Evolutionary conservation across 495 filamentous ascomycete species (phyloP), one percentile per base, ranked within the genome.

Genomic region (Mytilinidion resinicola): DNA sequence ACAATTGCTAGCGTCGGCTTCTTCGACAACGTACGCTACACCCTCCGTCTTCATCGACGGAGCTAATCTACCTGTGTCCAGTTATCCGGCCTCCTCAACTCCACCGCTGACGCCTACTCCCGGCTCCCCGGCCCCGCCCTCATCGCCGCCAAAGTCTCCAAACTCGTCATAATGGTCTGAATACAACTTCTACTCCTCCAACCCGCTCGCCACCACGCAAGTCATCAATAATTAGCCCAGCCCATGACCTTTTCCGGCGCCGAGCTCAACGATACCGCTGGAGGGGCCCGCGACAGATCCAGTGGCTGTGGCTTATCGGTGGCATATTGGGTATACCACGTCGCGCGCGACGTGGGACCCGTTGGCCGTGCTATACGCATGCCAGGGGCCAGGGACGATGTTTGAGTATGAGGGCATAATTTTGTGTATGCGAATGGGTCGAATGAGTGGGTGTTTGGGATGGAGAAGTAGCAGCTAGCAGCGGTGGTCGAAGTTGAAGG

Each of bases 81-180:
- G 25, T 66, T 78, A 0, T 76, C 76, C 0, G 67, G 51, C 0
- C 67, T 78, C 0, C 56, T 78, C 4, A 66, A 72, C 35, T 78
- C 76, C 6, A 62, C 66, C 0, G 56, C 66, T 10, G 76, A 79
- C 48, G 20, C 11, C 0, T 63, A 67, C 49, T 72, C 75, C 1
- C 14, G 60, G 1, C 64, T 77, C 0, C 34, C 56, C 0, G 77
- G 77, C 0, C 60, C 41, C 3, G 68, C 63, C 30, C 71, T 80
- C 12, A 54, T 79, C 14, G 56, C 66, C 0, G 55, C 48, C 4
- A 80, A 78, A 48, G 73, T 80, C 0, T 56, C 64, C 2, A 73
- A 80, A 55, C 66, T 80, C 1, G 72, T 78, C 0, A 39, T 79
- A 7, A 77, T 78, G 74, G 77, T 53, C 59, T 33, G 71, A 74